Evolutionary conservation across 805 yeast genomes (phyloP).

Genomic region (Yamadazyma paraphyllophila): DNA sequence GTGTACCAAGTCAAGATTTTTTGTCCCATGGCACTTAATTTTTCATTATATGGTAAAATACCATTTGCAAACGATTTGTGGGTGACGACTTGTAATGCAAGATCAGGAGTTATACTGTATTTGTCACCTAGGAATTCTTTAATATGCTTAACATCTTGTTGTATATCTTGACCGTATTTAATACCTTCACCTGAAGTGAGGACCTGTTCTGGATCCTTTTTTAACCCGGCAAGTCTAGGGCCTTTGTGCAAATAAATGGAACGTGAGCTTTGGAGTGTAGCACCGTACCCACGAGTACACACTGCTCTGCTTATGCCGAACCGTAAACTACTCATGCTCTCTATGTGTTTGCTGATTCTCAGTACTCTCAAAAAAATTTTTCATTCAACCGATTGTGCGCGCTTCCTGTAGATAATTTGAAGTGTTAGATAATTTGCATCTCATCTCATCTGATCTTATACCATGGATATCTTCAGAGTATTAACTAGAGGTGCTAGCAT

Average conservation of each 20-base stretch:
- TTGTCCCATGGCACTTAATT: slow-evolving; percentile 68
- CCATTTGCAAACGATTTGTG: slow-evolving; percentile 97
- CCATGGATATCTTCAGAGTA: slow-evolving; percentile 87
- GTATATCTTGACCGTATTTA: slow-evolving; percentile 48
- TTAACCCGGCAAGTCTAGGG: slow-evolving; percentile 65
- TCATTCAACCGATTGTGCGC: slow-evolving; percentile 3
- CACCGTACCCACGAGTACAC: background rate
- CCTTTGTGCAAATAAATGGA: slow-evolving; percentile 45
- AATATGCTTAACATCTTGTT: slow-evolving; percentile 48
- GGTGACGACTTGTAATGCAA: slow-evolving; percentile 77
- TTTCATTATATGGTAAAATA: slow-evolving; percentile 83
- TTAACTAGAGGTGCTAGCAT: slow-evolving; percentile 83
- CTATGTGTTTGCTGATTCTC: background rate
- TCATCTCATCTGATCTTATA: slow-evolving; percentile 6
- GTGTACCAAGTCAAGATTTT: slow-evolving; percentile 54
- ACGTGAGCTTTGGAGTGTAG: slow-evolving; percentile 15
- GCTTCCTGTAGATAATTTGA: slow-evolving; percentile 3
- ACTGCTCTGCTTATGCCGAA: background rate
- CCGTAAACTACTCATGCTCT: slow-evolving; percentile 3
- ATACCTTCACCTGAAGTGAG: slow-evolving; percentile 32
- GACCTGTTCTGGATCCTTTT: slow-evolving; percentile 63
- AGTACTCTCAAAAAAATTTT: slow-evolving; percentile 3
- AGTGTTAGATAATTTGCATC: slow-evolving; percentile 2
- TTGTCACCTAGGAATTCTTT: slow-evolving; percentile 47
- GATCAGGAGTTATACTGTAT: slow-evolving; percentile 55